Conservation (phyloP, 352 stramenopile genomes). For the Phytophthora multivora region DNA sequence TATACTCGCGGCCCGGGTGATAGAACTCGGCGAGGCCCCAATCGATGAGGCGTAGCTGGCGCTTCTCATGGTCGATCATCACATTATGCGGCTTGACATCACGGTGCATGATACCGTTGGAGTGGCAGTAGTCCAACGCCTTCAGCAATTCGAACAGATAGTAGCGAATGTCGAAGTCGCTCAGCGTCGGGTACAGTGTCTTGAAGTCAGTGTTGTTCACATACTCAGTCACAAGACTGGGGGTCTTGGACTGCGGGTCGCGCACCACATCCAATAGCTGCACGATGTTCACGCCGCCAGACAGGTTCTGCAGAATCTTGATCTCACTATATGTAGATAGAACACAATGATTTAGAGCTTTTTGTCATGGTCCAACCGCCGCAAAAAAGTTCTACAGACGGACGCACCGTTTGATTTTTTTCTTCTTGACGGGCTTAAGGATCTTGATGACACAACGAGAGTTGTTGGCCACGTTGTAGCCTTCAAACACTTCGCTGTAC, state of each 20-base stretch:
- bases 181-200: conserved; percentile 98
- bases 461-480: conserved; percentile 97
- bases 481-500: conserved; percentile 99
- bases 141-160: conserved; percentile 98
- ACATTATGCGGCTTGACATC: conserved; percentile 99
- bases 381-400: background rate
- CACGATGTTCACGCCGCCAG: conserved; percentile 98
- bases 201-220: conserved; percentile 99
- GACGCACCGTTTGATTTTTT: conserved; percentile 98
- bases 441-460: conserved; percentile 99
- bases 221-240: conserved; percentile 98
- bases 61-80: conserved; percentile 99
- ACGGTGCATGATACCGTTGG: conserved; percentile 99
- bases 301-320: conserved; percentile 99
- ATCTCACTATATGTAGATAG: conserved; percentile 85
- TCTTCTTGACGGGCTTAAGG: conserved; percentile 99
- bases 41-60: conserved; percentile 98
- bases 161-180: conserved; percentile 99
- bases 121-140: conserved; percentile 99
- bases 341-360: conserved; percentile 17
- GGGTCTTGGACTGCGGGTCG: conserved; percentile 98
- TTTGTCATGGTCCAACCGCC: background rate
- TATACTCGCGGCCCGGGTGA: conserved; percentile 98
- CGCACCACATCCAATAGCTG: conserved; percentile 98
- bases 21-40: conserved; percentile 99